phyloP scores from a whole-genome alignment of 768 basidiomycete genomes.

The Lentinus brumalis region DNA sequence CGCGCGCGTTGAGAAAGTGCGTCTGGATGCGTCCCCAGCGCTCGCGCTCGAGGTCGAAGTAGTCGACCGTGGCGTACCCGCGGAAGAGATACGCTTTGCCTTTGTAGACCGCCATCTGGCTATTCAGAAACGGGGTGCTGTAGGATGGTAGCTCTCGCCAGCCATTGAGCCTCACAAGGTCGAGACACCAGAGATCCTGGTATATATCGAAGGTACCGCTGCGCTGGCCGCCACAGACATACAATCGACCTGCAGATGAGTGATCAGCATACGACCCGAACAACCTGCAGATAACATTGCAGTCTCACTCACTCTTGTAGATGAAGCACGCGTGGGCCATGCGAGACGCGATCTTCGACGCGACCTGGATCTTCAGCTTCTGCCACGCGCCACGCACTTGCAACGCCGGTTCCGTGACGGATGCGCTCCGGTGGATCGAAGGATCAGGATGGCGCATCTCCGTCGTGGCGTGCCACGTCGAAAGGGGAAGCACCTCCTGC shows the following conservation, averaged over 20 bases:
- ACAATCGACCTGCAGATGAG: constrained; percentile 14
- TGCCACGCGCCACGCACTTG: constrained; percentile 40
- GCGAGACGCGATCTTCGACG: constrained; percentile 31
- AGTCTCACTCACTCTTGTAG: constrained; percentile 24
- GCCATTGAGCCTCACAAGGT: constrained; percentile 18
- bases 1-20: constrained; percentile 19
- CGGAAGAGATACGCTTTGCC: constrained; percentile 41
- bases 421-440: constrained; percentile 3
- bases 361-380: constrained; percentile 31
- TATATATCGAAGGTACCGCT: constrained; percentile 16
- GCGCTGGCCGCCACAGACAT: constrained; percentile 21
- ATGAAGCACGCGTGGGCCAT: constrained; percentile 27
- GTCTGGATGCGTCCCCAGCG: constrained; percentile 36
- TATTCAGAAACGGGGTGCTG: constrained; percentile 8
- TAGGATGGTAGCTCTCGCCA: constrained; percentile 25
- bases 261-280: no score
- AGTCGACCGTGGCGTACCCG: constrained; percentile 33
- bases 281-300: no score
- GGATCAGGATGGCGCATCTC: constrained; percentile 21
- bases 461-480: neutral
- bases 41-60: constrained; percentile 39
- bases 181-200: constrained; percentile 24
- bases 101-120: constrained; percentile 26
- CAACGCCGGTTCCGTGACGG: neutral
- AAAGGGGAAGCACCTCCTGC: neutral